phyloP scores from a whole-genome alignment of 495 filamentous ascomycete genomes.

The Physcia stellaris region DNA sequence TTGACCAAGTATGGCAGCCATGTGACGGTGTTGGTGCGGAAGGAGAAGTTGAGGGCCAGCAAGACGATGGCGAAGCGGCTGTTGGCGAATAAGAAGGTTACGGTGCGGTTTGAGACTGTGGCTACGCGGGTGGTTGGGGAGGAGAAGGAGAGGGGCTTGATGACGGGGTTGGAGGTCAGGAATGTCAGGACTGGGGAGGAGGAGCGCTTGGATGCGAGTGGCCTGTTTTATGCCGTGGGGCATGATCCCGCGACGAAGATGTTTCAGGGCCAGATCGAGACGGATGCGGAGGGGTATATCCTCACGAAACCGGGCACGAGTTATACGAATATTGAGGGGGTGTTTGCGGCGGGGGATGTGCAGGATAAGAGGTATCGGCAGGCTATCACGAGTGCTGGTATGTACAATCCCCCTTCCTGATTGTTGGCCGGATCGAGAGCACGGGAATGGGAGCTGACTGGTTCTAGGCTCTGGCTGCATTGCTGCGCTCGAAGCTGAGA shows the following conservation, averaged over 20 bases:
- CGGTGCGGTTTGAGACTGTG: conserved; percentile 70
- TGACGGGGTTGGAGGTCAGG: conserved; percentile 73
- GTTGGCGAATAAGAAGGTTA: conserved; percentile 72
- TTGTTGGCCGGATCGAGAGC: no score
- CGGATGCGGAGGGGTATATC: conserved; percentile 80
- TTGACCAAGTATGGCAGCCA: conserved; percentile 92
- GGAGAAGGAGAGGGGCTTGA: conserved; percentile 55
- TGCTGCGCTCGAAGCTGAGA: conserved; percentile 89
- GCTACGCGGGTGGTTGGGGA: conserved; percentile 75
- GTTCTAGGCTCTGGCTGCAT: conserved; percentile 93
- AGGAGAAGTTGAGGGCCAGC: conserved; percentile 70
- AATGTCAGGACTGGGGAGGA: conserved; percentile 62
- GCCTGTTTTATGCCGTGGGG: conserved; percentile 94
- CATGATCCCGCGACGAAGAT: conserved; percentile 86
- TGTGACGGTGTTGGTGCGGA: conserved; percentile 85
- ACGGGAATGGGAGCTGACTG: no score
- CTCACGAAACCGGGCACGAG: conserved; percentile 80
- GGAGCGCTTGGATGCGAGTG: conserved; percentile 75
- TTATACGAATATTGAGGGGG: conserved; percentile 75
- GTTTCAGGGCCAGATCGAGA: conserved; percentile 75
- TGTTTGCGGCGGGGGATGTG: conserved; percentile 95
- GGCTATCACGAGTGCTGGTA: conserved; percentile 95
- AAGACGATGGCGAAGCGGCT: conserved; percentile 86
- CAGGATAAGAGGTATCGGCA: conserved; percentile 98
- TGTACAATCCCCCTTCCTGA: conserved; percentile 19